Base-by-base conservation (phyloP, 129 eudicot species). In the Chrysanthemum seticuspe region DNA sequence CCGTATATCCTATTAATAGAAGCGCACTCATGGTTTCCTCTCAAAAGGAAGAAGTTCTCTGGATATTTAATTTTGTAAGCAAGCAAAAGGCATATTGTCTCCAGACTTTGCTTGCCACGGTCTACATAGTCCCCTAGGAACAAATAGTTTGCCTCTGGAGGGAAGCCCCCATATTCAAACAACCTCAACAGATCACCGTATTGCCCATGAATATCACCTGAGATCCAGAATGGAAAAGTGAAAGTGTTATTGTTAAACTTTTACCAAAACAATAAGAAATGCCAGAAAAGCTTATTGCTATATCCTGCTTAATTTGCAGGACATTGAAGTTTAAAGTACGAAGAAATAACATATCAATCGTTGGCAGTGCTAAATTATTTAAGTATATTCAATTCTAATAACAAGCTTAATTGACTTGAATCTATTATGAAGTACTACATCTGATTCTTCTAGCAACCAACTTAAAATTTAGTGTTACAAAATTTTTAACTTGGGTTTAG, bases 191-290 rank as follows among this genome's bases (percentile, higher is more conserved):
- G 50, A 47, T 71, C 75, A 56, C n/a, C 40, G 21, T 71, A 71
- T 36, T 71, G 75, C 12, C 75, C 75, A 34, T 71, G 75, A 36
- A 71, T 71, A 55, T 71, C 75, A 71, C 75, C 75, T 71, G 14
- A 4, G 45, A 65, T 36, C 13, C 29, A 65, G 5, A 65, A 40
- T 11, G 8, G 29, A 36, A 40, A 8, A 15, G 18, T 65, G 29
- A 65, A 40, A 9, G 47, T 65, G 11, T 40, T 2, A 16, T 61
- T 59, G 64, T 31, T 21, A 18, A 11, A 59, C n/a, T 59, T 21
- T 13, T 58, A 9, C 63, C 25, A 18, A 11, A 19, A 34, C 63
- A 58, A 21, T 21, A 58, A 21, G 63, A 18, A 58, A 58, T 21
- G 47, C 47, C 47, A 40, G 10, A 40, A 40, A 40, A 40, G 47